Base-by-base conservation (phyloP, 2,329 filamentous ascomycete genomes). In the Alternaria arbusti region DNA sequence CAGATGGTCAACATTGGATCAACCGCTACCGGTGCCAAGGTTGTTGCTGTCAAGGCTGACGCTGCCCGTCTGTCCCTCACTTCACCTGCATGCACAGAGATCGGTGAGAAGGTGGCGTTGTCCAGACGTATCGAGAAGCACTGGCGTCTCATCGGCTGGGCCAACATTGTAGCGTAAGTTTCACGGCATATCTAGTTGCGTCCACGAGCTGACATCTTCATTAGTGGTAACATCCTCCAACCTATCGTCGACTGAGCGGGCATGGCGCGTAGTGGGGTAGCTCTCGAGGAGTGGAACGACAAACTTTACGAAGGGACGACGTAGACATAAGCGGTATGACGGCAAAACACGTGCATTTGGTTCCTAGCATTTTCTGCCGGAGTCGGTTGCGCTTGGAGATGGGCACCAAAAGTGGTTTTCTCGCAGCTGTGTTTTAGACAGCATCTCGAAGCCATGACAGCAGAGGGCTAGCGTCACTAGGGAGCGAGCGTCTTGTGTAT, bases 1-100 rank as follows among this genome's bases (percentile, higher is more conserved):
- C 47, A 78, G 83, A 98, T 99, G 96, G 96, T 99, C 71, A 99
- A 99, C 86, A 99, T 99, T 79, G 96, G 96, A 66, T 97, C 93
- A 40, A 98, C 95, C 10, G 96, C 96, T 50, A 97, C 95, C 13
- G 96, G 96, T 82, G 96, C 96, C 72, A 99, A 98, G 89, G 93
- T 99, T 57, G 89, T 96, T 63, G 95, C 93, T 76, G 96, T 98
- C 79, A 97, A 96, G 88, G 94, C 95, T 78, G 96, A 99, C 87
- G 95, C 94, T 61, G 96, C 96, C 61, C 97, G 97, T 86, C 87
- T 99, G 71, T 91, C 93, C 64, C 86, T 99, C 74, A 98, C 94
- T 65, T 95, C 90, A 79, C 94, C 94, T 47, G 96, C 96, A 62
- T 99, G 96, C 86, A 99, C 96, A 54, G 95, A 97, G 80, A 91